Evolutionary conservation across 805 yeast genomes (phyloP).

Genomic region (Ogataea zsoltii): DNA sequence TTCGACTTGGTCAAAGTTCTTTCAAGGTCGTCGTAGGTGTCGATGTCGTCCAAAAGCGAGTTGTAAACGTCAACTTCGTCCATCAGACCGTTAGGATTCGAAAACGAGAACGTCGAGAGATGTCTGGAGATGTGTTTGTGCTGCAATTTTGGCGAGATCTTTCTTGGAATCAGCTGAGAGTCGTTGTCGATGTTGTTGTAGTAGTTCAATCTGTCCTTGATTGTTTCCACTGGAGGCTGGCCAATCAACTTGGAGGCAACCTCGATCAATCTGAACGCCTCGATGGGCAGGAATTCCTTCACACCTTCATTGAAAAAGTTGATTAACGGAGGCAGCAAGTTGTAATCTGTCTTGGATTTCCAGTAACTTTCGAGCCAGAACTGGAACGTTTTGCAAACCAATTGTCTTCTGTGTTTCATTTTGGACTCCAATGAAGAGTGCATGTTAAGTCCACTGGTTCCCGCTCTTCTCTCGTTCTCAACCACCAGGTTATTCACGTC

Average conservation of each 20-base stretch:
- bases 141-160: constrained; percentile 40
- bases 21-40: constrained; percentile 32
- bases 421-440: constrained; percentile 44
- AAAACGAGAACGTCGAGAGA: constrained; percentile 26
- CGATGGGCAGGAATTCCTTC: constrained; percentile 61
- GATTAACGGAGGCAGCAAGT: constrained; percentile 64
- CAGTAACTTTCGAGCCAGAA: constrained; percentile 91
- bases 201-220: constrained; percentile 32
- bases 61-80: constrained; percentile 34
- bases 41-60: constrained; percentile 36
- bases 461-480: constrained; percentile 28
- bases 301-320: constrained; percentile 80
- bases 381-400: constrained; percentile 69
- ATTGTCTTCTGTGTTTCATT: constrained; percentile 60
- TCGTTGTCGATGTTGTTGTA: constrained; percentile 37
- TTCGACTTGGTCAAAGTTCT: constrained; percentile 19
- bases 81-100: constrained; percentile 20
- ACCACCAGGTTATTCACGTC: constrained; percentile 45
- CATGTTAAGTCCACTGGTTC: constrained; percentile 26
- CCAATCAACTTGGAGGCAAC: constrained; percentile 61
- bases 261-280: constrained; percentile 61
- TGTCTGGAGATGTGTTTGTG: constrained; percentile 31
- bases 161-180: constrained; percentile 55
- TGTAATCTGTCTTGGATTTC: constrained; percentile 64
- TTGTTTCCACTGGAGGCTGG: constrained; percentile 49